Base-by-base conservation (phyloP, 257 asterid species). In the Plantago ovata region DNA sequence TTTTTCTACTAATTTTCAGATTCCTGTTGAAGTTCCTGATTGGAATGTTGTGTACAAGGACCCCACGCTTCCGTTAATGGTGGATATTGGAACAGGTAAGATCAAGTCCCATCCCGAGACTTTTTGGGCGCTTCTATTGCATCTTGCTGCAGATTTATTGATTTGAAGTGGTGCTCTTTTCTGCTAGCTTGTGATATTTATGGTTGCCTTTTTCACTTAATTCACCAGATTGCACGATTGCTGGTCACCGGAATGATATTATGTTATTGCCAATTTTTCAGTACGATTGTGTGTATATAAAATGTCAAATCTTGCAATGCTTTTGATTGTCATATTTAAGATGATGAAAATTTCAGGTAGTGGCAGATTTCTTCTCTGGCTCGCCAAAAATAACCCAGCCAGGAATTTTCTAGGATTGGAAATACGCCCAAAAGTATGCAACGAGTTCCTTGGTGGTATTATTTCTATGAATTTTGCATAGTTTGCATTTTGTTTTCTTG, bases 41-140 rank as follows among this genome's bases (percentile, higher is more conserved):
- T 92, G 98, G 98, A 80, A 66, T 77, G 72, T 58, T 58, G 88
- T 85, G 44, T 92, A 69, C 7, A 40, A 70, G 73, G 94, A 92
- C 48, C 65, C 93, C 3, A 79, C 78, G n/a, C 70, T 85, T 82
- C 96, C 98, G 1, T 64, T 88, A 60, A 88, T 83, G 98, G 95
- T 85, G 72, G 96, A 92, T 79, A 84, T 92, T 53, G 98, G 98
- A 23, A 69, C 83, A 48, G 98, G 98, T 92, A 79, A 76, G 72
- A 40, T 58, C 48, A 43, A 13, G n/a, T 45, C 3, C 3, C 36
- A 28, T 4, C 36, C 4, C 36, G 4, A 28, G 4, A 28, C 7
- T 28, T 28, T 28, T 28, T 28, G 7, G 36, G 36, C 36, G 7
- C 7, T 28, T 28, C 36, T 28, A 3, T 4, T 28, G 36, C 36